Evolutionary conservation across 768 basidiomycete species (phyloP).

Genomic region (Amanita rimosa): DNA sequence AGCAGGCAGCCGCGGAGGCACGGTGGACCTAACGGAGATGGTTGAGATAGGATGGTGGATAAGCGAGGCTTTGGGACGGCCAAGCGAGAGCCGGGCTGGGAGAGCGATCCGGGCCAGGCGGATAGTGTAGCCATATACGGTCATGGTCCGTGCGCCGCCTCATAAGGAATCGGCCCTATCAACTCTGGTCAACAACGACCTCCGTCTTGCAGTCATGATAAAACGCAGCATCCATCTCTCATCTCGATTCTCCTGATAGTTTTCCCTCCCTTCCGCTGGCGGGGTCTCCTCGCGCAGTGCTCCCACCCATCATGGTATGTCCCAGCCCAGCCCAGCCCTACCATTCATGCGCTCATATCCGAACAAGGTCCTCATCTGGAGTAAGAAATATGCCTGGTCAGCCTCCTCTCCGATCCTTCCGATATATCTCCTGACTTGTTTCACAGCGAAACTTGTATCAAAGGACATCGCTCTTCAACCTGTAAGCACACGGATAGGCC

Average conservation of each 20-base stretch:
- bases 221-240: conserved; percentile 23
- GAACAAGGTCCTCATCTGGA: conserved; percentile 58
- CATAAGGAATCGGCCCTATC: conserved; percentile 33
- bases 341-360: conserved; percentile 7
- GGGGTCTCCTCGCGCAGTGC: conserved; percentile 25
- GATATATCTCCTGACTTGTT: conserved; percentile 8
- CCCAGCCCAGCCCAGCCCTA: not conserved
- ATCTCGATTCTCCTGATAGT: conserved; percentile 34
- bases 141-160: conserved; percentile 27
- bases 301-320: conserved; percentile 33
- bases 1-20: conserved; percentile 27
- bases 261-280: conserved; percentile 46
- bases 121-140: not conserved
- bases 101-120: conserved; percentile 46
- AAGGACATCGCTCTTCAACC: conserved; percentile 83
- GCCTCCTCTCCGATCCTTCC: conserved; percentile 13
- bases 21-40: conserved; percentile 52
- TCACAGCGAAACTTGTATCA: conserved; percentile 84
- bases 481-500: conserved; percentile 86
- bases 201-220: conserved; percentile 30
- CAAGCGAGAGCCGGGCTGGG: conserved; percentile 69
- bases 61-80: conserved; percentile 48
- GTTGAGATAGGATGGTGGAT: conserved; percentile 82
- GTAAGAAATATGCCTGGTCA: conserved; percentile 78
- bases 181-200: conserved; percentile 39